Evolutionary conservation across 805 yeast genomes (phyloP), one percentile per base, ranked within the genome.

Genomic region (Starmerella scarabaei): DNA sequence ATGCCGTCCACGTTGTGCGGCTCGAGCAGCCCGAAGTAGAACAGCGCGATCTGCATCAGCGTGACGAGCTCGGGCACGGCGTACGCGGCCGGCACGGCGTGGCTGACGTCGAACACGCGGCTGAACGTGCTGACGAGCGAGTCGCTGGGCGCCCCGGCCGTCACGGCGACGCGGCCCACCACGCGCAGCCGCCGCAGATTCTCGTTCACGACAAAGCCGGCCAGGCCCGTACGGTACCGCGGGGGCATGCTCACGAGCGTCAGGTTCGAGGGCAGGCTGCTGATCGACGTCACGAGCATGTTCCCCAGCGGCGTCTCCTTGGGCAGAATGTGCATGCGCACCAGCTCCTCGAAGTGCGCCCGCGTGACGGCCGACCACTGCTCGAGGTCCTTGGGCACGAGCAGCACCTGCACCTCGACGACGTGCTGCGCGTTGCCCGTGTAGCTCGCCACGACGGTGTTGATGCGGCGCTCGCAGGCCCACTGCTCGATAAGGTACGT

Each of bases 401-500:
- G 64, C 15, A 81, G 69, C 42, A 77, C 68, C 27, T 71, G 72
- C 2, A 77, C 93, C 16, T 65, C 58, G 0, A 84, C 69, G 21
- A 61, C 60, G 49, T 84, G 81, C n/a, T 66, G 65, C 4, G 72
- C 55, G 53, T 84, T 81, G 3, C 98, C 98, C 0, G 97, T 88
- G 58, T 72, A 91, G 0, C 88, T 73, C 1, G 91, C 74, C 15
- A 88, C 77, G 4, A 80, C 67, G 1, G 79, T 68, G 20, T 81
- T 75, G 11, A 74, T 62, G 31, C 71, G 66, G 33, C 97, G 65
- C 43, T 76, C 77, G 26, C 79, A 68, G 3, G 81, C 78, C 98
- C 98, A 91, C 58, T 88, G 96, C 57, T 91, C 97, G 9, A 88
- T 94, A 29, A 91, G 66, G 57, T 91, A 91, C 14, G 81, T 71